These are phyloP conservation scores for Clavulina sp. DNA, from an alignment of 768 basidiomycete species.

Conservation along the genomic window DNA sequence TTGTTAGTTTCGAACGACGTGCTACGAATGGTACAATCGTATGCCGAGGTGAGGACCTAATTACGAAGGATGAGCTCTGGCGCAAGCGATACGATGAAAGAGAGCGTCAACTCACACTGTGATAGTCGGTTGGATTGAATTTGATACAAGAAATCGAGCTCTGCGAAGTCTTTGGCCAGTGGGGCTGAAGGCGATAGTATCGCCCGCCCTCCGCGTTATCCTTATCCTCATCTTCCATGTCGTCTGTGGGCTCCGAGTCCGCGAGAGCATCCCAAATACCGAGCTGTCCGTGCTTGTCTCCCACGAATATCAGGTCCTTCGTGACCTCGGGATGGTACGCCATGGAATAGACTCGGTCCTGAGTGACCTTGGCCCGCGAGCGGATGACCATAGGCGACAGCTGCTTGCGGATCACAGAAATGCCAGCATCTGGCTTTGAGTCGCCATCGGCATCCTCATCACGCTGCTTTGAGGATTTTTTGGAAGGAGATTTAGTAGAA, in stretches of 20 bases:
- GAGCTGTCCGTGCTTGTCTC: conserved; percentile 69
- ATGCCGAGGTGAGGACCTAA: conserved; percentile 65
- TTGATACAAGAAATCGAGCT: conserved; percentile 68
- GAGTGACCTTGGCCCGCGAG: conserved; percentile 64
- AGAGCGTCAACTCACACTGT: conserved; percentile 33
- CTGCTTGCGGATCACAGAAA: conserved; percentile 31
- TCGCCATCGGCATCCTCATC: conserved; percentile 26
- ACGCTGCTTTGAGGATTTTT: conserved; percentile 14
- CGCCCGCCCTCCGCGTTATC: conserved; percentile 48
- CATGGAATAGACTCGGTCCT: conserved; percentile 56
- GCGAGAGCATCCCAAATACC: conserved; percentile 81
- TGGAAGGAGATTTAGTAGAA: neutral
- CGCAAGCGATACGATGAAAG: neutral
- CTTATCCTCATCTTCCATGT: conserved; percentile 28
- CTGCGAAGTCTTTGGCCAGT: conserved; percentile 68
- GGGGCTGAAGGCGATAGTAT: conserved; percentile 62
- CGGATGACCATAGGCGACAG: conserved; percentile 44
- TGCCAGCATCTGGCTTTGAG: conserved; percentile 15
- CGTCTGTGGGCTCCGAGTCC: conserved; percentile 34
- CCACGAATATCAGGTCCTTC: conserved; percentile 77
- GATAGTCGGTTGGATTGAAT: conserved; percentile 56
- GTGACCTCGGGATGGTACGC: conserved; percentile 61
- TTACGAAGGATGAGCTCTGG: neutral
- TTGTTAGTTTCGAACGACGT: conserved; percentile 57
- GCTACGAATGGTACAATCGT: conserved; percentile 60